phyloP scores from a whole-genome alignment of 306 rosid genomes.

The Malus sylvestris region DNA sequence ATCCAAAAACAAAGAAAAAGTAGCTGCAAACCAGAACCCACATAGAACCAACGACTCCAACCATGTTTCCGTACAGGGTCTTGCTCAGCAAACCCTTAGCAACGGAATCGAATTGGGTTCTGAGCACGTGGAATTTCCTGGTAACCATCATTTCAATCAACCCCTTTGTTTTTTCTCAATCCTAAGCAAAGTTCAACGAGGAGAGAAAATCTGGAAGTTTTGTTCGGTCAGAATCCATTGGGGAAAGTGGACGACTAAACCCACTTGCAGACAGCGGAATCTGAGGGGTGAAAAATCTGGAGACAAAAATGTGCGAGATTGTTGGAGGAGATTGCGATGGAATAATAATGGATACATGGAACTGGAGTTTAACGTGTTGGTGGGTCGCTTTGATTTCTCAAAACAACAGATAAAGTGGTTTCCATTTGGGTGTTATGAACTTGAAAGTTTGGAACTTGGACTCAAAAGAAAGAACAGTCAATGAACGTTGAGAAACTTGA shows the following conservation, averaged over 20 bases:
- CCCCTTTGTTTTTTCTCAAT: constrained; percentile 2
- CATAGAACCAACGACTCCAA: constrained; percentile 28
- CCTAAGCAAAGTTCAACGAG: constrained; percentile 17
- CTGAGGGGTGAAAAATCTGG: constrained; percentile 18
- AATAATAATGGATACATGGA: neutral
- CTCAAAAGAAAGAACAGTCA: neutral
- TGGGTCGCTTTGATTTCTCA: neutral
- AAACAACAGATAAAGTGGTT: neutral
- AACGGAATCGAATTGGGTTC: constrained; percentile 31
- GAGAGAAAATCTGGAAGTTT: constrained; percentile 1
- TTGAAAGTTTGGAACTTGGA: neutral
- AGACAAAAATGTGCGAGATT: constrained; percentile 31
- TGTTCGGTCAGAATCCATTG: constrained; percentile 12
- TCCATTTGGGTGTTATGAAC: neutral
- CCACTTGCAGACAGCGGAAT: constrained; percentile 30
- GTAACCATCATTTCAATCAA: constrained; percentile 33
- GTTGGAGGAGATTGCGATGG: constrained; percentile 47
- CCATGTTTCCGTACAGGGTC: constrained; percentile 34
- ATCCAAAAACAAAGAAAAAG: constrained; percentile 30
- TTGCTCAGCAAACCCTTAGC: constrained; percentile 21
- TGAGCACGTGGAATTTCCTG: constrained; percentile 21
- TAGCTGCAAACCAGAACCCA: constrained; percentile 25
- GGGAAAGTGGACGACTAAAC: constrained; percentile 24
- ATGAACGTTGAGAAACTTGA: neutral
- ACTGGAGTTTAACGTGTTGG: neutral